phyloP scores from a whole-genome alignment of 768 basidiomycete genomes.

The Hygrocybe coccinea region DNA sequence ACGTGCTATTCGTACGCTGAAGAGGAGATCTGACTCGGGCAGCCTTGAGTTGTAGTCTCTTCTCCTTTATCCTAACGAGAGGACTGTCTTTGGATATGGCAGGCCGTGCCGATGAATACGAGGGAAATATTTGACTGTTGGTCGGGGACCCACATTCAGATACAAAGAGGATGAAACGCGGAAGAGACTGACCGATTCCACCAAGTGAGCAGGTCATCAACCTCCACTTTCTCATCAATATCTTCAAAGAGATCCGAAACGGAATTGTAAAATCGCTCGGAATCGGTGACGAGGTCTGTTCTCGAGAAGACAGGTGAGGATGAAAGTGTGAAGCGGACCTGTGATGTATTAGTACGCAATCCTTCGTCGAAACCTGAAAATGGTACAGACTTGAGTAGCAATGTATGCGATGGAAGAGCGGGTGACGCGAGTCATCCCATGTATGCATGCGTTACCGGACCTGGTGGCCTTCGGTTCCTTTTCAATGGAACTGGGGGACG shows the following conservation, averaged over 20 bases:
- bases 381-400: background rate
- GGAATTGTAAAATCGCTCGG: background rate
- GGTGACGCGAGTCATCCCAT: too few relatives aligned
- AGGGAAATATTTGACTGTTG: background rate
- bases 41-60: too few relatives aligned
- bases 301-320: conserved; percentile 1
- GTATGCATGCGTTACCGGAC: too few relatives aligned
- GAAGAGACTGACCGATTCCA: conserved; percentile 6
- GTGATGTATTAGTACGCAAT: background rate
- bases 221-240: background rate
- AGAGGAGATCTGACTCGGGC: too few relatives aligned
- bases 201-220: background rate
- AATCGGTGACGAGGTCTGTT: background rate
- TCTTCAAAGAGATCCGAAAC: background rate
- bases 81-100: background rate
- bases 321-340: background rate
- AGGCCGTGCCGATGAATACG: background rate
- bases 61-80: background rate
- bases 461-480: background rate
- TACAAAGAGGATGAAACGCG: background rate
- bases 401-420: background rate
- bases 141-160: background rate
- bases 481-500: background rate
- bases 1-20: too few relatives aligned
- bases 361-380: too few relatives aligned